A percentile compares a stretch with the other conserved stretches of the same genome.
These are phyloP conservation scores for Aspergillus carbonarius DNA, from an alignment of 2,329 filamentous ascomycete species.

Conservation along the genomic window DNA sequence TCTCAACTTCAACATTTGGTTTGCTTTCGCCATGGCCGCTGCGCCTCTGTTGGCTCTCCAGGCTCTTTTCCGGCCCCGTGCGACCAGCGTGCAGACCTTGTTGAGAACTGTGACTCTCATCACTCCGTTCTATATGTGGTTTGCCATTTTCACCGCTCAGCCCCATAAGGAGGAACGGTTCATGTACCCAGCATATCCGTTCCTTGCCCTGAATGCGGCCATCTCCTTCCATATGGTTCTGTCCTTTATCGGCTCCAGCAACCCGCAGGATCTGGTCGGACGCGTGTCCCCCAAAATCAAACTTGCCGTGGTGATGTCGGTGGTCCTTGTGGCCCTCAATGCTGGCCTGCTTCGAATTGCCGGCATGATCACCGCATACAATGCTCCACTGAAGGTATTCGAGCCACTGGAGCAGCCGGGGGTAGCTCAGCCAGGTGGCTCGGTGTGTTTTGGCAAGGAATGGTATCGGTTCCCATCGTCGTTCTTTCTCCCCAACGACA, in stretches of 20 bases:
- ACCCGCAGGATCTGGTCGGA: conserved; percentile 65
- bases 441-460: conserved; percentile 88
- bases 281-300: conserved; percentile 76
- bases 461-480: conserved; percentile 98
- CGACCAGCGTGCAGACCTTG: conserved; percentile 65
- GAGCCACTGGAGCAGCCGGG: conserved; percentile 48
- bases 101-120: conserved; percentile 76
- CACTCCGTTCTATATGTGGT: conserved; percentile 89
- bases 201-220: conserved; percentile 83
- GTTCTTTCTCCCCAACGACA: conserved; percentile 80
- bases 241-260: conserved; percentile 68
- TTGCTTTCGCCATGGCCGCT: conserved; percentile 71
- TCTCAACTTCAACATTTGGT: conserved; percentile 96
- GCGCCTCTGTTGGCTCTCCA: conserved; percentile 75
- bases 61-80: conserved; percentile 62
- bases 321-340: conserved; percentile 64
- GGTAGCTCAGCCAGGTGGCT: conserved; percentile 61
- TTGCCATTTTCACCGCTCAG: conserved; percentile 84
- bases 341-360: conserved; percentile 70
- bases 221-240: conserved; percentile 80
- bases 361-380: conserved; percentile 78
- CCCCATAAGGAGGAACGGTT: conserved; percentile 98
- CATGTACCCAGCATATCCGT: conserved; percentile 96
- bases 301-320: conserved; percentile 59
- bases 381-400: conserved; percentile 70